phyloP scores from a whole-genome alignment of 441 rosid genomes.

The California macrophylla region DNA sequence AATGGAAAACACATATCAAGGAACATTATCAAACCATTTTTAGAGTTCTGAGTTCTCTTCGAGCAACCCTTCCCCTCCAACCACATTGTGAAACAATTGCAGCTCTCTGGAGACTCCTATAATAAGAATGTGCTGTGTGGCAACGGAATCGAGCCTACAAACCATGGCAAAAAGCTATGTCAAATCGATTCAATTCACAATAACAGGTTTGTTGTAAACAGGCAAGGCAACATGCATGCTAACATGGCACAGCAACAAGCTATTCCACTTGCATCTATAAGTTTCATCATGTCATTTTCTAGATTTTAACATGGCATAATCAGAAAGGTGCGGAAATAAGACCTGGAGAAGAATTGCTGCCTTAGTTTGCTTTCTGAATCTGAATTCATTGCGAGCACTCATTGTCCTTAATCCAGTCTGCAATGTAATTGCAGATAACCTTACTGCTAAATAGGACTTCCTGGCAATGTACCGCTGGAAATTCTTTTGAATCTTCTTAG shows the following conservation, averaged over 20 bases:
- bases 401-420: conserved; percentile 93
- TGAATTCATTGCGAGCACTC: conserved; percentile 91
- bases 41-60: conserved; percentile 81
- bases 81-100: conserved; percentile 81
- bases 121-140: conserved; percentile 55
- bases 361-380: conserved; percentile 90
- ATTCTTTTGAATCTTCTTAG: conserved; percentile 80
- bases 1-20: conserved; percentile 18
- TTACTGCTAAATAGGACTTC: conserved; percentile 46
- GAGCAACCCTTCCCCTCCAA: conserved; percentile 93
- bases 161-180: conserved; percentile 17
- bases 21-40: conserved; percentile 62
- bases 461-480: conserved; percentile 61
- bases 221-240: conserved; percentile 4
- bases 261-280: conserved; percentile 10
- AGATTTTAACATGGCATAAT: conserved; percentile 17
- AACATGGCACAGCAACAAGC: conserved; percentile 12
- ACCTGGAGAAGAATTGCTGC: conserved; percentile 92
- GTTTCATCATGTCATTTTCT: conserved; percentile 7
- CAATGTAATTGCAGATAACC: conserved; percentile 55
- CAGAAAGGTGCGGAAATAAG: conserved; percentile 15
- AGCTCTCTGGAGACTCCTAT: conserved; percentile 76
- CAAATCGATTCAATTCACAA: background rate
- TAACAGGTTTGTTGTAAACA: background rate
- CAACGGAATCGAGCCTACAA: conserved; percentile 73